A percentile compares a stretch with the other conserved stretches of the same genome.
Conservation (phyloP, 768 basidiomycete genomes). For the Calocera cornea region DNA sequence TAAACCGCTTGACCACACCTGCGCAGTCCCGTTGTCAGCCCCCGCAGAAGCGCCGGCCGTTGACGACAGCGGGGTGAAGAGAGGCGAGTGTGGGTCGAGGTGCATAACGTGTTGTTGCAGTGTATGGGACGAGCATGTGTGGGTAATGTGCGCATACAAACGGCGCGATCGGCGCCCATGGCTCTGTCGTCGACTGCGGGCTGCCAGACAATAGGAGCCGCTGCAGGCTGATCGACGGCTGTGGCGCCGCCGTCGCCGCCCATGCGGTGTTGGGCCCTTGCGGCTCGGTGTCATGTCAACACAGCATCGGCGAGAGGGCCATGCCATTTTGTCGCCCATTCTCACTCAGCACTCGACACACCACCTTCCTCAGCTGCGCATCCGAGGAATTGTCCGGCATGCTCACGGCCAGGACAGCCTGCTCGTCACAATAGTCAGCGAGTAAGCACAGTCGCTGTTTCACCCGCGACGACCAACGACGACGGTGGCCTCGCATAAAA, state of each 20-base stretch:
- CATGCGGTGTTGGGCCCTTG: background rate
- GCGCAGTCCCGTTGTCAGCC: no score
- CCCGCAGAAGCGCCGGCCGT: no score
- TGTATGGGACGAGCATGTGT: no score
- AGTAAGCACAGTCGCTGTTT: background rate
- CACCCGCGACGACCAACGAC: background rate
- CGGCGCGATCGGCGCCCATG: background rate
- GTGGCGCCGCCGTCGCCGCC: background rate
- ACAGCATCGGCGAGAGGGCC: background rate
- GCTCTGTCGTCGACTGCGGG: no score
- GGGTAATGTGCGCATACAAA: no score
- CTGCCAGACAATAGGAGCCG: background rate
- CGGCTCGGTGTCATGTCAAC: conserved; percentile 1
- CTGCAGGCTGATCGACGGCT: background rate
- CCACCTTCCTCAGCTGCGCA: background rate
- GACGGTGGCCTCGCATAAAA: no score
- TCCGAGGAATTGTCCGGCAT: background rate
- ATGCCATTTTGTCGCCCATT: background rate
- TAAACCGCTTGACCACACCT: no score
- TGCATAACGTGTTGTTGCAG: no score
- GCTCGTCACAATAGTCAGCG: background rate
- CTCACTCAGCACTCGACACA: background rate
- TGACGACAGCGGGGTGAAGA: no score
- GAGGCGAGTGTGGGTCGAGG: no score
- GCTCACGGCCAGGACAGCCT: background rate